phyloP scores from a whole-genome alignment of 345 rosid genomes.

The Brassica carinata region DNA sequence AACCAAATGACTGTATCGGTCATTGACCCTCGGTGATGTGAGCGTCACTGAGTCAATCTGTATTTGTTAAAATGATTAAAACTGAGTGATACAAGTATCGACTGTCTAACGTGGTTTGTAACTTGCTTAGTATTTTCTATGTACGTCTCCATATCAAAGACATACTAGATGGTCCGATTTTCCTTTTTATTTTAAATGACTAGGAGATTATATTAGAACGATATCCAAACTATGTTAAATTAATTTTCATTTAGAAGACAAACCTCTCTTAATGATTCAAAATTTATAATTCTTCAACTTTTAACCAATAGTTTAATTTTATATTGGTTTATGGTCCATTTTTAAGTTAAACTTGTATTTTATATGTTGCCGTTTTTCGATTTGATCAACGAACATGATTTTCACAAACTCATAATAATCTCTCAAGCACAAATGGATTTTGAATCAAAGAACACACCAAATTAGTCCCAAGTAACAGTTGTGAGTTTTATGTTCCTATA shows the following conservation, averaged over 20 bases:
- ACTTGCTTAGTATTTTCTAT: background rate
- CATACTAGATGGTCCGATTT: background rate
- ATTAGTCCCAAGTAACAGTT: background rate
- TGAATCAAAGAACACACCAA: background rate
- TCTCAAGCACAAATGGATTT: background rate
- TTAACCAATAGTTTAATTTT: background rate
- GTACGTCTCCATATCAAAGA: background rate
- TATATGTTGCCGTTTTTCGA: background rate
- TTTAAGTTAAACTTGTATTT: background rate
- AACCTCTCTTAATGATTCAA: background rate
- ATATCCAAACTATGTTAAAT: background rate
- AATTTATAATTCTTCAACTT: background rate
- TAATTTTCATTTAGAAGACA: background rate
- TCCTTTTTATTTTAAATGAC: background rate
- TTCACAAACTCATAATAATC: background rate
- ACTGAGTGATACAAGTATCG: background rate
- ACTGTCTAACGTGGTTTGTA: background rate
- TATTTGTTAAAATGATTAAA: background rate
- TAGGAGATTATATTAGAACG: background rate
- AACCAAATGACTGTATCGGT: conserved; percentile 78
- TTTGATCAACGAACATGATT: background rate
- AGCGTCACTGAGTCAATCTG: background rate
- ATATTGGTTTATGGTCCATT: background rate
- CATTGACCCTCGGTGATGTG: conserved; percentile 58
- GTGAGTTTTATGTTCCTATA: background rate